Base-by-base conservation (phyloP, 2,329 filamentous ascomycete genomes). In the Camillea tinctor region DNA sequence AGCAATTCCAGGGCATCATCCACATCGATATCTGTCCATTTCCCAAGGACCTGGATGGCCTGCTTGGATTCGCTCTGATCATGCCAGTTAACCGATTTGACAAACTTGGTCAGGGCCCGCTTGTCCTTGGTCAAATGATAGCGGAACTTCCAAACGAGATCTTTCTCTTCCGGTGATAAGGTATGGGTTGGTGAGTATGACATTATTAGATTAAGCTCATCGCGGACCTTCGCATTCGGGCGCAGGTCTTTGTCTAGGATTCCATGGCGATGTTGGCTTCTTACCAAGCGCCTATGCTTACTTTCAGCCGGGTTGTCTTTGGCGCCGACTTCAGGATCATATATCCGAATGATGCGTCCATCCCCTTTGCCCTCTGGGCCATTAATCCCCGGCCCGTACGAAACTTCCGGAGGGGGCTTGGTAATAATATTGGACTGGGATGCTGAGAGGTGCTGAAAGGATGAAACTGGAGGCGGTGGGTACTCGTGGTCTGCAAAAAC, bases 401-500 rank as follows among this genome's bases (percentile, higher is more conserved):
- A 91, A 8, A 98, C 91, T 74, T 97, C 90, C 0, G 93, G 94
- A 3, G 92, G 88, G 8, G 92, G 90, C 69, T 93, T 93, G 19
- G 92, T 76, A 26, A 90, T 82, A 40, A 92, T 80, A 59, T 89
- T 90, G 9, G 88, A 86, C 64, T 88, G 85, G 5, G 87, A 86
- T 5, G 83, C 78, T 1, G 84, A 82, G 60, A 84, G 76, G 66
- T 90, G 83, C 65, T 89, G 84, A 60, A 94, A 80, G 13, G 89
- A 86, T 1, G 93, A 95, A 49, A 96, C 84, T 0, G 92, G 91
- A 1, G 93, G 92, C 1, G 92, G 85, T 1, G 90, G 87, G 71
- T 99, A 99, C 72, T 97, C 93, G 69, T 95, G 88, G 73, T 99
- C 95, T 26, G 92, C 91, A 78, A 96, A 99, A 23, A 99, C 92